phyloP scores from a whole-genome alignment of 148 eudicot genomes.

The Rhododendron vialii region DNA sequence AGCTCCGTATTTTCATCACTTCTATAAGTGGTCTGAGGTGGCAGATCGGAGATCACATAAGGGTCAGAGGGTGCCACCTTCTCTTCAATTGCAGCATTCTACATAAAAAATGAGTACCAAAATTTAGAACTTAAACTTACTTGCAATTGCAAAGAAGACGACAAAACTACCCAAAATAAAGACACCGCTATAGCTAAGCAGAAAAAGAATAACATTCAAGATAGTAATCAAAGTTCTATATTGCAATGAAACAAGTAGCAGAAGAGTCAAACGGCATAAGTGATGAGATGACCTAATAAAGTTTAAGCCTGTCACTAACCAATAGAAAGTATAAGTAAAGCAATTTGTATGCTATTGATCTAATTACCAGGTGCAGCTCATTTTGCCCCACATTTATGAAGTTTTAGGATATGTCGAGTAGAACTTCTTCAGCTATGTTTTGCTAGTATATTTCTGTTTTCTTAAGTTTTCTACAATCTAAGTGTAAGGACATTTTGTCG shows the following conservation, averaged over 20 bases:
- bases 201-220: background rate
- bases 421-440: background rate
- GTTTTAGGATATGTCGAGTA: background rate
- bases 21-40: slow-evolving; percentile 29
- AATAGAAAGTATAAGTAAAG: background rate
- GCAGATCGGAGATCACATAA: slow-evolving; percentile 34
- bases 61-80: slow-evolving; percentile 40
- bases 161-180: background rate
- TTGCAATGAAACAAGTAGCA: background rate
- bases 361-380: background rate
- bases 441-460: background rate
- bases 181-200: background rate
- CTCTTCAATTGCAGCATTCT: slow-evolving; percentile 57
- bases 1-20: slow-evolving; percentile 32
- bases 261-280: background rate
- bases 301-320: background rate
- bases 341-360: background rate
- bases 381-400: background rate
- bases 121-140: background rate
- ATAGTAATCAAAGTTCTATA: background rate
- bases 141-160: background rate
- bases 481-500: background rate
- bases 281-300: background rate
- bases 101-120: slow-evolving; percentile 9
- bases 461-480: background rate